These are phyloP conservation scores for Myxozyma lipomycoides DNA, from an alignment of 805 yeast genomes.

Conservation along the genomic window DNA sequence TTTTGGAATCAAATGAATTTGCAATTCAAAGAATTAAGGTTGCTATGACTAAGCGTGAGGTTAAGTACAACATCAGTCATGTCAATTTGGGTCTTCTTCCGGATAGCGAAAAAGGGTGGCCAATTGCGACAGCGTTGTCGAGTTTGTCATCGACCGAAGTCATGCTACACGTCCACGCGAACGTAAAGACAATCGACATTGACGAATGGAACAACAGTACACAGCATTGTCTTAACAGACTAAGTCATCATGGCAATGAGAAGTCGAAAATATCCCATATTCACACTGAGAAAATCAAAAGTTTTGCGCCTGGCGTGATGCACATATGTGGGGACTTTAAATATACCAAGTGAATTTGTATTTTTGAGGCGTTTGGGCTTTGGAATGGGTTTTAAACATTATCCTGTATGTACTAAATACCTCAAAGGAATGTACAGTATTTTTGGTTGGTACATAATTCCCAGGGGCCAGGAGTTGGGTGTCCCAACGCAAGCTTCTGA, in stretches of 20 bases:
- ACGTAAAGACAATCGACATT: slow-evolving; percentile 50
- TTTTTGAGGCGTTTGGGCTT: background rate
- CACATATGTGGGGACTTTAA: slow-evolving; percentile 58
- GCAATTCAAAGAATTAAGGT: slow-evolving; percentile 43
- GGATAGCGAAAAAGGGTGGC: slow-evolving; percentile 61
- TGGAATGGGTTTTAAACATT: too few relatives aligned
- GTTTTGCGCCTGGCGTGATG: slow-evolving; percentile 85
- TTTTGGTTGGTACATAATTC: background rate
- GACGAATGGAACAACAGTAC: slow-evolving; percentile 33
- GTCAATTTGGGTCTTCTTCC: slow-evolving; percentile 80
- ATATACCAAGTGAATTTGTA: background rate
- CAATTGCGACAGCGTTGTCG: slow-evolving; percentile 38
- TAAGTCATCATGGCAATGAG: background rate
- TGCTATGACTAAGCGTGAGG: slow-evolving; percentile 2
- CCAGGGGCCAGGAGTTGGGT: too few relatives aligned
- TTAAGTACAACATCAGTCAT: slow-evolving; percentile 45
- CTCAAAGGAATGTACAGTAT: background rate
- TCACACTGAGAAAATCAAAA: slow-evolving; percentile 65
- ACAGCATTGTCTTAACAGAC: slow-evolving; percentile 27
- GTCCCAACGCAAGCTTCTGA: too few relatives aligned
- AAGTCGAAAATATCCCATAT: slow-evolving; percentile 22
- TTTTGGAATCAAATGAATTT: slow-evolving; percentile 58
- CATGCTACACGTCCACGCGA: slow-evolving; percentile 67
- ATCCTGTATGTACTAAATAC: too few relatives aligned
- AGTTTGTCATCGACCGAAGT: slow-evolving; percentile 10